These are phyloP conservation scores for Ophiobolus disseminans DNA, from an alignment of 2,329 filamentous ascomycete species.

Conservation along the genomic window DNA sequence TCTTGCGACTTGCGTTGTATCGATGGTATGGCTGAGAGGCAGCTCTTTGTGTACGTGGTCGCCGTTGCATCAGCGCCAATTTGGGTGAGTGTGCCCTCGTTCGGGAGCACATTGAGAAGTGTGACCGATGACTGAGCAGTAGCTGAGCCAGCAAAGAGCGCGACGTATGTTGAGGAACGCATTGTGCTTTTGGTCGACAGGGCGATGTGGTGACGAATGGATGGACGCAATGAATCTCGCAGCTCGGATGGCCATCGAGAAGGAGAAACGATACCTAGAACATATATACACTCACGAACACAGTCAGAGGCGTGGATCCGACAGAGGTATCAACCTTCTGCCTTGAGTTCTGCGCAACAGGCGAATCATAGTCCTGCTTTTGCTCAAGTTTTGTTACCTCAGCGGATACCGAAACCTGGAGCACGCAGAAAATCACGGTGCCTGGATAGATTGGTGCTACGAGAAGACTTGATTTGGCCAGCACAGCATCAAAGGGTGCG, in stretches of 20 bases:
- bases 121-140: conserved; percentile 26
- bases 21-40: conserved; percentile 17
- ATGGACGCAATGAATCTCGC: neutral
- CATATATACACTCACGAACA: neutral
- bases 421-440: too few species aligned
- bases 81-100: conserved; percentile 23
- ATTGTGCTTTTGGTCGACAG: too few species aligned
- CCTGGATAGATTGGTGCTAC: too few species aligned
- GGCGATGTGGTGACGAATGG: neutral
- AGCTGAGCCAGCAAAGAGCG: conserved; percentile 24
- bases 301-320: neutral
- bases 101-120: conserved; percentile 22
- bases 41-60: conserved; percentile 31
- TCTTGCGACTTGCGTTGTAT: conserved; percentile 1
- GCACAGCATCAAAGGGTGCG: too few species aligned
- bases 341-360: neutral
- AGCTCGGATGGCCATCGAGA: neutral
- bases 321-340: neutral
- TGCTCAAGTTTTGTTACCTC: neutral
- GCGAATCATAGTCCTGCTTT: neutral
- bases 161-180: conserved; percentile 23
- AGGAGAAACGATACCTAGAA: neutral
- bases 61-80: conserved; percentile 28
- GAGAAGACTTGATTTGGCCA: too few species aligned
- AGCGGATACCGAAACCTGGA: neutral